Evolutionary conservation across 2,329 filamentous ascomycete species (phyloP).

Genomic region (Penicillium griseofulvum): DNA sequence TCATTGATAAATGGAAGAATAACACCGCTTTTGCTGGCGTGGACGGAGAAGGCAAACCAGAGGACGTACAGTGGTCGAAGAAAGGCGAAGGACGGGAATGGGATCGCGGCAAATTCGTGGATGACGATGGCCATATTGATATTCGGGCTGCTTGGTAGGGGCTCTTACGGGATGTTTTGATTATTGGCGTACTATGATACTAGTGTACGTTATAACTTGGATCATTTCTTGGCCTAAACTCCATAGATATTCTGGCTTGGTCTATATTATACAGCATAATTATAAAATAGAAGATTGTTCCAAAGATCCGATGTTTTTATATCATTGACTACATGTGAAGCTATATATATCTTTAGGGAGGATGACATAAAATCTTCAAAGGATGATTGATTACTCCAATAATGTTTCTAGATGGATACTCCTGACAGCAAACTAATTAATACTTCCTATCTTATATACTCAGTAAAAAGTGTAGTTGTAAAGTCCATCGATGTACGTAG

Average conservation of each 20-base stretch:
- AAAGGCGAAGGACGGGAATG: slow-evolving; percentile 60
- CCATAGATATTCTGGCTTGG: neutral
- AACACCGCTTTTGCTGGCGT: slow-evolving; percentile 55
- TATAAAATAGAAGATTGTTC: too few relatives aligned
- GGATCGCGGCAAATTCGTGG: slow-evolving; percentile 58
- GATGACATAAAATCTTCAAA: neutral
- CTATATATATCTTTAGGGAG: neutral
- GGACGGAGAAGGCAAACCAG: slow-evolving; percentile 57
- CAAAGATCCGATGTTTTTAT: neutral
- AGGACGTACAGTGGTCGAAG: slow-evolving; percentile 71
- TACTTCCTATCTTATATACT: neutral
- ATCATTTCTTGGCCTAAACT: neutral
- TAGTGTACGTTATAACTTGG: neutral
- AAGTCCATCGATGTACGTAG: neutral
- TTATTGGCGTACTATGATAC: slow-evolving; percentile 9
- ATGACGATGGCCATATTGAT: slow-evolving; percentile 54
- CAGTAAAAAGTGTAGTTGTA: neutral
- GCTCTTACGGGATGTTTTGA: neutral
- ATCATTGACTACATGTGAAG: neutral
- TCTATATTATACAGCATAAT: neutral
- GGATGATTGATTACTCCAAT: neutral
- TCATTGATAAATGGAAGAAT: slow-evolving; percentile 70
- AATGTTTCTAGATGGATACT: neutral
- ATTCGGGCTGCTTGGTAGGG: slow-evolving; percentile 50
- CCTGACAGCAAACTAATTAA: too few relatives aligned